Conservation (phyloP, 768 basidiomycete genomes). For the Boletus reticulatus region DNA sequence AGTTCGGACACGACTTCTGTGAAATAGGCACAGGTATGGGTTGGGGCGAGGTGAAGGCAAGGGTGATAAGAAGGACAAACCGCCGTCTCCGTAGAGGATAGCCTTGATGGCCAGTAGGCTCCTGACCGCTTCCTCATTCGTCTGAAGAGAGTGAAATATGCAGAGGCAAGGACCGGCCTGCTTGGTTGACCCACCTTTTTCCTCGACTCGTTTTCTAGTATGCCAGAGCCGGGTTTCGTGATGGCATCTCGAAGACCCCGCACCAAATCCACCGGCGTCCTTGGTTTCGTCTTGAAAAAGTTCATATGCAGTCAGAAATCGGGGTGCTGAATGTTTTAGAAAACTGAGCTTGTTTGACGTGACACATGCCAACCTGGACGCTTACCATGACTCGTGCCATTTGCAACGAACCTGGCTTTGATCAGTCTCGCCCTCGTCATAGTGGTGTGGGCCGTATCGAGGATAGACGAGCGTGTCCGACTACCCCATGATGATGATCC, state of each 20-base stretch:
- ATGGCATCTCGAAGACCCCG: constrained; percentile 77
- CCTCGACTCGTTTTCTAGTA: constrained; percentile 72
- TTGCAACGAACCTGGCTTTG: too few relatives aligned
- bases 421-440: too few relatives aligned
- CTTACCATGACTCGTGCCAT: too few relatives aligned
- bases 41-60: constrained; percentile 1
- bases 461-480: too few relatives aligned
- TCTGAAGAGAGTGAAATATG: constrained; percentile 42
- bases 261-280: constrained; percentile 87
- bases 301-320: constrained; percentile 48
- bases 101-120: constrained; percentile 88
- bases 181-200: constrained; percentile 59
- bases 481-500: too few relatives aligned
- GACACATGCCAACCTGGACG: background rate
- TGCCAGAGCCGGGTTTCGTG: constrained; percentile 67
- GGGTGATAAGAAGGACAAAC: constrained; percentile 39
- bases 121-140: constrained; percentile 88
- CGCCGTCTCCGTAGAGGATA: constrained; percentile 85
- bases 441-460: too few relatives aligned
- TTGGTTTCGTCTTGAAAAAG: constrained; percentile 91
- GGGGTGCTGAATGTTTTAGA: constrained; percentile 3
- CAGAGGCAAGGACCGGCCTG: background rate
- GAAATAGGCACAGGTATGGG: background rate
- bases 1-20: constrained; percentile 84
- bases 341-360: background rate